Conservation (phyloP, 1,284 basidiomycete genomes). For the Ustilago bromivora region DNA sequence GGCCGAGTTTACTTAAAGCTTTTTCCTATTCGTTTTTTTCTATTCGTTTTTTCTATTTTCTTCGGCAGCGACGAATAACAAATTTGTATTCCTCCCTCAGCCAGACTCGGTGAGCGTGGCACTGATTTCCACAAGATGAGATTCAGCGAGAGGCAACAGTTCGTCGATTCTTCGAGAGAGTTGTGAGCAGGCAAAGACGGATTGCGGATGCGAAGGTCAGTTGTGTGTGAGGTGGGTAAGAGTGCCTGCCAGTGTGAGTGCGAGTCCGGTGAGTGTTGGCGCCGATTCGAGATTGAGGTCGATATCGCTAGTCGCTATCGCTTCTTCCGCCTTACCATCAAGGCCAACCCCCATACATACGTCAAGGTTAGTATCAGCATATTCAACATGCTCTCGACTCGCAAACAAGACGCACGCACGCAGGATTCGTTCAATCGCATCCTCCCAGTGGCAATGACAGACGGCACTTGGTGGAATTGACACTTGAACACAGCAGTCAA, state of each 20-base stretch:
- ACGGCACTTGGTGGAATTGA: background rate
- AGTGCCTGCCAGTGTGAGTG: background rate
- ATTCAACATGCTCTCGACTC: conserved; percentile 4
- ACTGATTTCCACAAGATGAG: background rate
- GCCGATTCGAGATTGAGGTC: conserved; percentile 34
- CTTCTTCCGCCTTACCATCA: conserved; percentile 54
- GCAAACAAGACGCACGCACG: conserved; percentile 4
- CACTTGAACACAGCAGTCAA: background rate
- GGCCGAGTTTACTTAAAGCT: conserved; percentile 8
- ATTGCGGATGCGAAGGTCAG: background rate
- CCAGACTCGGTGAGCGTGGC: no score
- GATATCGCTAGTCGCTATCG: conserved; percentile 19
- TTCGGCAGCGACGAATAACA: no score
- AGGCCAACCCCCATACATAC: conserved; percentile 52
- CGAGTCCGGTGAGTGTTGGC: background rate
- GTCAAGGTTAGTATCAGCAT: conserved; percentile 53
- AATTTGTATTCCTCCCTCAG: no score
- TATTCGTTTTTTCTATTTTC: background rate
- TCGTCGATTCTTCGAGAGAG: background rate
- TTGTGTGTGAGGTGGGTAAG: background rate
- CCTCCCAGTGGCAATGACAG: background rate
- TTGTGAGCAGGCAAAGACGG: background rate
- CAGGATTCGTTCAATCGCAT: conserved; percentile 12
- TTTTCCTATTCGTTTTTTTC: background rate
- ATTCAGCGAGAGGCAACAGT: background rate